Evolutionary conservation across 2,329 filamentous ascomycete genomes (phyloP), one percentile per base, ranked within the genome.

Genomic region (Cladosporium austrohemisphaericum): DNA sequence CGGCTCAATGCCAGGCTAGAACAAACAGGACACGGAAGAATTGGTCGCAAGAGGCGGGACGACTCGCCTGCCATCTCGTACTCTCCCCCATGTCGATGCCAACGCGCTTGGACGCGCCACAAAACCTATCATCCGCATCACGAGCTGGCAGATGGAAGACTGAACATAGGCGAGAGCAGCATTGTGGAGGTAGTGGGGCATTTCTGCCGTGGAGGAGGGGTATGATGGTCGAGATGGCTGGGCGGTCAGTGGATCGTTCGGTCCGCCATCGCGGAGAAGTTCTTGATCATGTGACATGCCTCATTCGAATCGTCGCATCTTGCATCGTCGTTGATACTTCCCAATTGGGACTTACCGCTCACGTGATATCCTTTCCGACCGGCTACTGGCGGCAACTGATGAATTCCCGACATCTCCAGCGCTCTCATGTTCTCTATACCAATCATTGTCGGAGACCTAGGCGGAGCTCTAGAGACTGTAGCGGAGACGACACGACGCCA

Each of bases 191-290:
- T 18, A 38, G 26, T 37, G 35, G 44, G 44, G 44, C 29, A 16
- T n/a, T 47, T 47, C 44, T 47, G 44, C 44, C 44, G 33, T 31
- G 33, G 18, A 47, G 33, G 44, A 47, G 44, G 44, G 44, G 44
- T 16, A 26, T 31, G 4, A n/a, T 13, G 8, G 26, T 22, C 32
- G 33, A 36, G 33, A 38, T 31, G 33, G 33, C 44, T 47, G 44
- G 44, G 44, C 44, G 44, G 33, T 47, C 22, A 38, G 19, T 38
- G 44, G 44, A 37, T 23, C 22, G n/a, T 7, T 38, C 44, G 44
- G 44, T 47, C 44, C 44, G 44, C 16, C 11, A 25, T 38, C 22
- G 44, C 44, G 44, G 16, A 13, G 13, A 3, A 3, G 8, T 8
- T 11, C 4, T 6, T 7, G 16, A 8, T 35, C 32, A 35, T 18